phyloP scores from a whole-genome alignment of 2,329 filamentous ascomycete genomes.

The Venturiaceae sp. region DNA sequence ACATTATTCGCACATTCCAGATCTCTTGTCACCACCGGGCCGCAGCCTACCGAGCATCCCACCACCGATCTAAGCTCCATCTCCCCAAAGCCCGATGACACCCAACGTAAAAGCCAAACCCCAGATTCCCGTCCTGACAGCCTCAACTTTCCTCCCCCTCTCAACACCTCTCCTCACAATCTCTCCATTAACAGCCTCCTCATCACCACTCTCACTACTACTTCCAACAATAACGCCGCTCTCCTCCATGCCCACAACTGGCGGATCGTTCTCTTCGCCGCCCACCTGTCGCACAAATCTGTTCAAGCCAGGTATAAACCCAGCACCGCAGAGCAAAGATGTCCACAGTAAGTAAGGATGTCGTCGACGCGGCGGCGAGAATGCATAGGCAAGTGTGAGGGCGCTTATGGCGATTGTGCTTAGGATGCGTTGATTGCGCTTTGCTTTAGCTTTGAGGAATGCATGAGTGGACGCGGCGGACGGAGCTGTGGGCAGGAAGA shows the following conservation, averaged over 20 bases:
- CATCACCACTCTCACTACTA: constrained; percentile 13
- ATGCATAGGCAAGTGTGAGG: constrained; percentile 65
- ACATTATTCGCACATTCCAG: background rate
- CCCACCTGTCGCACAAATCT: constrained; percentile 12
- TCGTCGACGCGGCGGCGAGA: constrained; percentile 64
- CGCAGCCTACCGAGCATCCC: background rate
- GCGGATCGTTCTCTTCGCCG: constrained; percentile 5
- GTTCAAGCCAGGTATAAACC: constrained; percentile 17
- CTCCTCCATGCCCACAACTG: constrained; percentile 10
- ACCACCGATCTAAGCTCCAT: constrained; percentile 13
- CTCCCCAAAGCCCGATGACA: constrained; percentile 40
- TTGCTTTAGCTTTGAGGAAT: constrained; percentile 49
- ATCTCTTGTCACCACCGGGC: background rate
- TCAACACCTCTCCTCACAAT: constrained; percentile 36
- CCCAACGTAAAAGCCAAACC: constrained; percentile 36
- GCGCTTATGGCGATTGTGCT: constrained; percentile 59
- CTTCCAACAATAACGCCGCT: constrained; percentile 11
- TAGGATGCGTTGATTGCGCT: constrained; percentile 56
- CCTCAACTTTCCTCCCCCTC: constrained; percentile 30
- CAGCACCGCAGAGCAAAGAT: constrained; percentile 52
- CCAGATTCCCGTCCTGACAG: constrained; percentile 29
- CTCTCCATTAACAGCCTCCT: constrained; percentile 38
- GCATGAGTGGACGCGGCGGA: constrained; percentile 45
- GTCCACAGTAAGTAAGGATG: constrained; percentile 92
- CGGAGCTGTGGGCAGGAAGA: constrained; percentile 67